Base-by-base conservation (phyloP, 2,329 filamentous ascomycete genomes). In the Phoma sp. region DNA sequence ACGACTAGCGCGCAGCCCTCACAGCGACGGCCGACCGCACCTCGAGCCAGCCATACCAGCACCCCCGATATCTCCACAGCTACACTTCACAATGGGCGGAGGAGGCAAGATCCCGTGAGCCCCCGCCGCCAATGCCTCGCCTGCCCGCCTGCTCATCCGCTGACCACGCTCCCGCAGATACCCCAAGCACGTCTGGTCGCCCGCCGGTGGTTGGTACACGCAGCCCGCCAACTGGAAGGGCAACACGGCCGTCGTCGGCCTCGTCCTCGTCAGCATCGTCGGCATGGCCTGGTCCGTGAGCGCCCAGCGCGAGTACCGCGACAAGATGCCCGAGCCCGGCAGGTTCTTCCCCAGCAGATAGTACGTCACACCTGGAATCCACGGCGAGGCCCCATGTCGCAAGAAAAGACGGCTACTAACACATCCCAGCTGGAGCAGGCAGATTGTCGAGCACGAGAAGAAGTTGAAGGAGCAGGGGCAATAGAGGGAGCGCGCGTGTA, bases 121-220 rank as follows among this genome's bases (percentile, higher is more conserved):
- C 9, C 6, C 15, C 6, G 17, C 24, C 15, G 43, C 47, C 65
- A 67, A 60, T 67, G 49, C 48, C 55, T 33, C 51, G 33, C 29
- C 22, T 25, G 38, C 29, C 12, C 29, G 29, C 29, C 29, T 12
- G 29, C 29, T 29, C 54, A 55, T 19, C 37, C 22, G 44, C 61
- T 71, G 51, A 71, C 65, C 33, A 13, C 29, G 25, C 21, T 17
- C 17, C 38, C 43, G n/a, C 70, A 96, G 92, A 74, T 96, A 96
- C 80, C 93, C 92, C 77, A 97, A 96, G 84, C 94, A 99, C 84
- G 92, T 99, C 84, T 99, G 95, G 95, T 98, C 95, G 73, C 95
- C 95, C 60, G 84, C 94, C 64, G 95, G 95, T 84, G 95, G 95
- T 79, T 99, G 95, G 95, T 99, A 99, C 80, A 82, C 89, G 50